Base-by-base conservation (phyloP, 306 rosid genomes). In the Cucurbita ficifolia region DNA sequence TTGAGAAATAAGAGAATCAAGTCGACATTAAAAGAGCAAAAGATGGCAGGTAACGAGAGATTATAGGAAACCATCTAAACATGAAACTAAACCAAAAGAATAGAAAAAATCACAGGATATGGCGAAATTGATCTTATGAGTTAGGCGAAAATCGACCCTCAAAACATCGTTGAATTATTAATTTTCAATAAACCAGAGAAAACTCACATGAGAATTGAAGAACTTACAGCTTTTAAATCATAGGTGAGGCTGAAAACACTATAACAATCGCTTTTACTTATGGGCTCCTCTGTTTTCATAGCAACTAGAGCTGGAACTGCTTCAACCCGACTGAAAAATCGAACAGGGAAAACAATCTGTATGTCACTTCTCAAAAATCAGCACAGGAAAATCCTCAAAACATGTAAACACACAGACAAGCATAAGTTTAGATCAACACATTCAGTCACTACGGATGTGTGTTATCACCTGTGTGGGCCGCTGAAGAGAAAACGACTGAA, bases 221-320 rank as follows among this genome's bases (percentile, higher is more conserved):
- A 29, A 79, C 92, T 86, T 59, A 93, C 98, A 73, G 97, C 96
- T 88, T 86, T 81, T 77, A 93, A 87, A 88, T 90, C 96, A 79
- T 93, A 93, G 73, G 97, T 90, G 77, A 93, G 96, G 76, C 98
- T 86, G 82, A 93, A 90, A 51, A 88, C 87, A 11, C 98, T 96
- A 77, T 58, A 93, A 82, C 96, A 93, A 5, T 93, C 96, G 72
- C 81, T 0, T 81, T 93, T 93, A 78, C 10, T 73, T 79, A 84
- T 87, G 5, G 88, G 80, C 3, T 82, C 87, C 75, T 77, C 80
- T 51, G 43, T 67, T 76, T 65, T 80, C 35, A 67, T 84, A 0
- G 82, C 61, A 77, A 76, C 75, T 62, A 88, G 96, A 45, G 76
- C 84, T 84, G 79, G 33, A 29, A 29, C 33, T 29, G 33, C 84